Base-by-base conservation (phyloP, 2,329 filamentous ascomycete species). In the Sphaerostilbella broomeana region DNA sequence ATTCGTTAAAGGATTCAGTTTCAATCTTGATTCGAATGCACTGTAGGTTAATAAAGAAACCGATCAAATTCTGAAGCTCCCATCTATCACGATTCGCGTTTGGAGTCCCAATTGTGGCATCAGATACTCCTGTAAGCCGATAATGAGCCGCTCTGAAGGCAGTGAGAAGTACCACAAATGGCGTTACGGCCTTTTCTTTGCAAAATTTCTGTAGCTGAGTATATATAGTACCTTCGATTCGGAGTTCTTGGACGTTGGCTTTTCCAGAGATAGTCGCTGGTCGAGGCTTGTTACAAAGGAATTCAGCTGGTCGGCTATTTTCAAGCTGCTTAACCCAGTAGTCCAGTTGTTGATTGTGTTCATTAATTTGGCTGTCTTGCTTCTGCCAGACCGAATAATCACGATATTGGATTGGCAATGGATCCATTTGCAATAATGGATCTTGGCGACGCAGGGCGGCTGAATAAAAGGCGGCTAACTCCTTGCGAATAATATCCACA, bases 11-110 rank as follows among this genome's bases (percentile, higher is more conserved):
- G 4, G 37, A n/a, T 2, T 46, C 36, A 0, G 44, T 25, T 6
- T 44, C 36, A 6, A 57, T 10, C 2, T 16, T 32, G 25, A 54
- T 40, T 13, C 52, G 42, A 18, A 56, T 47, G 9, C 52, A 53
- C 25, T 57, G 55, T 0, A 46, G 37, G 18, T 54, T 55, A 30
- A 54, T 53, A 12, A 56, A 55, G 44, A 51, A 52, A 1, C 51
- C 54, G 5, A 55, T 46, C 0, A 52, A 43, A 11, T 49, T 33
- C 16, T 50, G 37, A 0, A 51, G 3, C 8, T 53, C 51, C 11
- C 28, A 32, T 1, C 43, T 22, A 7, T 51, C 37, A 0, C 51
- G 45, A 10, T 51, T 53, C 1, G 51, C 46, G 2, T 46, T 51
- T 0, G 45, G 41, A 2, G 36, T 44, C 0, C 53, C 55, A 3